phyloP scores from a whole-genome alignment of 306 rosid genomes.

The Trifolium fragiferum region DNA sequence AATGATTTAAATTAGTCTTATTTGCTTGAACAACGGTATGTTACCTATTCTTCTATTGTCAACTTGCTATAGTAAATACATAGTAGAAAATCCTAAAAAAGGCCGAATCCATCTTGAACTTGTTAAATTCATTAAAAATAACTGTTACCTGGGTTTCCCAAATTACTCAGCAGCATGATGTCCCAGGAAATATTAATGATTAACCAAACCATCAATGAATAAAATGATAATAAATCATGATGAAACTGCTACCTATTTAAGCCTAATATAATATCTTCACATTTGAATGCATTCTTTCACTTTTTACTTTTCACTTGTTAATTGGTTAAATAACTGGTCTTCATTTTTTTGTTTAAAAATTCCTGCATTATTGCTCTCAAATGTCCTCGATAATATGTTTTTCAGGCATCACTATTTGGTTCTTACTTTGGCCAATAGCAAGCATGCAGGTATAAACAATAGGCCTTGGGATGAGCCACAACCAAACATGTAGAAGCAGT shows the following conservation, averaged over 20 bases:
- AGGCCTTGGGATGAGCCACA: constrained; percentile 31
- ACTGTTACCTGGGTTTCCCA: constrained; percentile 12
- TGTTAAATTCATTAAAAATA: constrained; percentile 3
- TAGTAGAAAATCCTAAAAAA: constrained; percentile 25
- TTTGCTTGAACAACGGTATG: constrained; percentile 30
- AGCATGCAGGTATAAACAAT: constrained; percentile 37
- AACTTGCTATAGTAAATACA: constrained; percentile 19
- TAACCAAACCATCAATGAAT: constrained; percentile 24
- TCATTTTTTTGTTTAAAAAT: constrained; percentile 17
- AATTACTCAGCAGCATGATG: constrained; percentile 10
- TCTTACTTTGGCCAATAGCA: constrained; percentile 38
- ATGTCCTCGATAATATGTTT: constrained; percentile 27
- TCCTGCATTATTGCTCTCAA: constrained; percentile 8
- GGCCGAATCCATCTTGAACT: constrained; percentile 28
- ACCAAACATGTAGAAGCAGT: constrained; percentile 36
- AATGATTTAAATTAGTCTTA: constrained; percentile 14
- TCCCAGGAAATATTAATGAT: constrained; percentile 4
- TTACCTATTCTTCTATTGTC: constrained; percentile 18
- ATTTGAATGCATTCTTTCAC: constrained; percentile 31
- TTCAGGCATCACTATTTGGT: constrained; percentile 16
- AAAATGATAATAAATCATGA: constrained; percentile 12
- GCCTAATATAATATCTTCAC: constrained; percentile 24
- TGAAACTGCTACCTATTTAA: constrained; percentile 18
- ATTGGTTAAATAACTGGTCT: constrained; percentile 27
- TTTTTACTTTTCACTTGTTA: constrained; percentile 14